Conservation (phyloP, 768 basidiomycete genomes). For the Coprinellus micaceus region DNA sequence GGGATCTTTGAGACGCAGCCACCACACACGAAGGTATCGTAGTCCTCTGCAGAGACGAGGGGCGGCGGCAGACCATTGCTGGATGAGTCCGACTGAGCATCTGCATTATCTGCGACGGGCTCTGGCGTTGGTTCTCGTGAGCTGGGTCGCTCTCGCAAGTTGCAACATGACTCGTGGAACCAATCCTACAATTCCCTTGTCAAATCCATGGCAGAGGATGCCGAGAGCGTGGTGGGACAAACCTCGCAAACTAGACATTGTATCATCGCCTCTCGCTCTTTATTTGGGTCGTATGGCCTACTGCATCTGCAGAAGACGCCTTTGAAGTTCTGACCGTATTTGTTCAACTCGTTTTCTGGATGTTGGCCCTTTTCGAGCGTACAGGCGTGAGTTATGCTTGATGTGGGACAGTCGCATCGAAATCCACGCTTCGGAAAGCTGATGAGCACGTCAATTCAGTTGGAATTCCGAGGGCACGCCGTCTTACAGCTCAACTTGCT, state of each 20-base stretch:
- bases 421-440: constrained; percentile 81
- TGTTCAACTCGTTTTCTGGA: constrained; percentile 54
- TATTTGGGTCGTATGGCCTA: constrained; percentile 64
- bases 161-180: constrained; percentile 89
- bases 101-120: constrained; percentile 28
- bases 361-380: constrained; percentile 54
- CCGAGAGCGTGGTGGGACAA: constrained; percentile 23
- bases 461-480: background rate
- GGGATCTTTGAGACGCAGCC: constrained; percentile 57
- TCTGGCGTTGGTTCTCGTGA: constrained; percentile 40
- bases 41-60: constrained; percentile 62
- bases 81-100: constrained; percentile 58
- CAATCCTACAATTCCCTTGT: constrained; percentile 57
- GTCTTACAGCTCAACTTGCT: constrained; percentile 72
- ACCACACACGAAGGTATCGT: constrained; percentile 74
- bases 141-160: constrained; percentile 63
- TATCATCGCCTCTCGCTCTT: constrained; percentile 81
- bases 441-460: constrained; percentile 7
- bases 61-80: constrained; percentile 65
- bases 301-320: constrained; percentile 74
- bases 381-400: constrained; percentile 56
- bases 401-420: constrained; percentile 82
- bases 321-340: constrained; percentile 72
- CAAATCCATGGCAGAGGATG: background rate
- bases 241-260: constrained; percentile 87